These are phyloP conservation scores for Aureobasidium sp. DNA, from an alignment of 2,329 filamentous ascomycete species.

Conservation along the genomic window DNA sequence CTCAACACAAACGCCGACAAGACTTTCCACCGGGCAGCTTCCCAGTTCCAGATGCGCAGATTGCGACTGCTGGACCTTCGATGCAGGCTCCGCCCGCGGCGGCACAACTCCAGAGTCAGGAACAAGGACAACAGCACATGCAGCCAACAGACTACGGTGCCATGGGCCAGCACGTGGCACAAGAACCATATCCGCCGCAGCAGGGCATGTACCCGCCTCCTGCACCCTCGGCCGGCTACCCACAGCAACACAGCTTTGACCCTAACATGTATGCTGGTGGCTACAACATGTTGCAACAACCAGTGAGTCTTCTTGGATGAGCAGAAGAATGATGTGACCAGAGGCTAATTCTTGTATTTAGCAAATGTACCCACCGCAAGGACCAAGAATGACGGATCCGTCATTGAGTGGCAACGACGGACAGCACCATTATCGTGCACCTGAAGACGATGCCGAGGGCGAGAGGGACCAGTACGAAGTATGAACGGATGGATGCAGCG, in stretches of 20 bases:
- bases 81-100: conserved; percentile 27
- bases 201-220: conserved; percentile 75
- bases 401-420: conserved; percentile 16
- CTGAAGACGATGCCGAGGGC: conserved; percentile 18
- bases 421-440: conserved; percentile 16
- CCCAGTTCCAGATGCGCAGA: conserved; percentile 45
- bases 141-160: conserved; percentile 26
- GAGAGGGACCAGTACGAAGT: conserved; percentile 17
- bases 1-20: conserved; percentile 65
- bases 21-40: conserved; percentile 38
- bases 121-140: conserved; percentile 23
- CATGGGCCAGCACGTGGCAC: conserved; percentile 28
- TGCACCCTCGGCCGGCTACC: conserved; percentile 69
- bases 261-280: conserved; percentile 67
- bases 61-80: conserved; percentile 30
- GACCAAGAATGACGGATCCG: conserved; percentile 18
- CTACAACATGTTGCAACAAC: conserved; percentile 77
- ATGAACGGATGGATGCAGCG: conserved; percentile 8
- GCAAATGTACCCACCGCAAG: conserved; percentile 16
- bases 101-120: conserved; percentile 21
- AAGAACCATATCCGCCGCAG: conserved; percentile 60
- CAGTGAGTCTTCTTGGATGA: conserved; percentile 48
- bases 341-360: not conserved
- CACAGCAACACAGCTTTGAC: conserved; percentile 68
- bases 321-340: not conserved